Evolutionary conservation across 2,329 filamentous ascomycete genomes (phyloP), one percentile per base, ranked within the genome.

Genomic region (Boeremia lycopersici): DNA sequence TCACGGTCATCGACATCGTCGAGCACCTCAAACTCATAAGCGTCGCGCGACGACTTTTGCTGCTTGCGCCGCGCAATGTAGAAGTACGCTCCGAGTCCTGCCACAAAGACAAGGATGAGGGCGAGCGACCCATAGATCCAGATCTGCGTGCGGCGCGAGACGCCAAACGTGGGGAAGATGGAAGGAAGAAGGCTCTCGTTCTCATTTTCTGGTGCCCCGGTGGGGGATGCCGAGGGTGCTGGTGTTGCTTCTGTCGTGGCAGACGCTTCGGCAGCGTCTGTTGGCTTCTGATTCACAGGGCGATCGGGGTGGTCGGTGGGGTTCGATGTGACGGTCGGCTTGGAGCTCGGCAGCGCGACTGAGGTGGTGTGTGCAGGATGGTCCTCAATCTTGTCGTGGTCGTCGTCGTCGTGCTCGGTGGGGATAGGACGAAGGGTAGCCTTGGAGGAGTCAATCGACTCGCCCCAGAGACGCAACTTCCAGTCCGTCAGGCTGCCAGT

Each of bases 11-110:
- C 92, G 17, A 91, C 89, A 51, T 93, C 89, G 65, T 95, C 89
- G 42, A 99, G 83, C 59, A 96, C 88, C 76, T 96, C 93, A 64
- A 99, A 99, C 65, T 97, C 93, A 75, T 97, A 98, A 71, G 89
- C 88, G 67, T 93, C 90, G 44, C 90, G 86, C 3, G 87, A 83
- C 75, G 90, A 91, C 63, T 86, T 86, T 25, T 91, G 82, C 35
- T 89, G 86, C 71, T 88, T 89, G 53, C 90, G 87, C 26, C 92
- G 87, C 38, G 92, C 89, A 53, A 93, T 79, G 75, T 85, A 91
- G 65, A 96, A 84, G 79, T 93, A 97, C 38, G 87, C 80, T n/a
- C 86, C 90, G 0, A 99, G 83, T 3, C 88, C 90, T 51, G 80
- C 77, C 74, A 93, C 93, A 80, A 99, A 99, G 44, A 89, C 79